Evolutionary conservation across 176 grass and related monocot genomes (phyloP).

Genomic region (Dendrocalamus sinicus): DNA sequence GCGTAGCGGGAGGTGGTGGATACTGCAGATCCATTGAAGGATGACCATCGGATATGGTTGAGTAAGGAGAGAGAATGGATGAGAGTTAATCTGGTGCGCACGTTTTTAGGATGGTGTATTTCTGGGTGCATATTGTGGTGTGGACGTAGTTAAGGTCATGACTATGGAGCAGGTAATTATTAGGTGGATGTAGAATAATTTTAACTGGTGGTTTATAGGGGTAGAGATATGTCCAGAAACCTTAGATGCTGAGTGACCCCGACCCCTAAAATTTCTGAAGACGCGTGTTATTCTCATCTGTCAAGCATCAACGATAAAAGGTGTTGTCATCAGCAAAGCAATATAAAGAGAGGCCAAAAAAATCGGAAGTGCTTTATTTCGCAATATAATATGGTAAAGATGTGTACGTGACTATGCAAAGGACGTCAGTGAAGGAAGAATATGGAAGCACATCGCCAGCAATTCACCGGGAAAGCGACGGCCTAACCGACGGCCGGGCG

Average conservation of each 20-base stretch:
- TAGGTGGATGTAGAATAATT: too few relatives aligned
- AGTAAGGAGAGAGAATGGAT: too few relatives aligned
- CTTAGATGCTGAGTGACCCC: background rate
- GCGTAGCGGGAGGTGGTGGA: too few relatives aligned
- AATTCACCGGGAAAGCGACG: constrained; percentile 25
- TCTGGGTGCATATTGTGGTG: too few relatives aligned
- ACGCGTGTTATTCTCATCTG: background rate
- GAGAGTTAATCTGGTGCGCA: too few relatives aligned
- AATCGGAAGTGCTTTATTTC: background rate
- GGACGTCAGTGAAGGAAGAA: constrained; percentile 8
- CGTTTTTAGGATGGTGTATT: too few relatives aligned
- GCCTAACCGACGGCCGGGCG: background rate
- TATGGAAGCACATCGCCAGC: constrained; percentile 18
- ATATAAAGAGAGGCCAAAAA: background rate
- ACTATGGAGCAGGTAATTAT: too few relatives aligned
- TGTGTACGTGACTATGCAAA: background rate
- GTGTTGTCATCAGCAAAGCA: constrained; percentile 9
- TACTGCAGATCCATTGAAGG: too few relatives aligned
- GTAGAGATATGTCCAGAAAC: background rate
- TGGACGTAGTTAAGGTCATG: too few relatives aligned
- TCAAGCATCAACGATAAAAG: constrained; percentile 12
- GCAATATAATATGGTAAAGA: background rate
- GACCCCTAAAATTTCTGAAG: background rate
- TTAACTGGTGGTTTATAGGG: too few relatives aligned
- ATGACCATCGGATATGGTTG: too few relatives aligned